Evolutionary conservation across 1,139 yeast genomes (phyloP).

Genomic region (Scheffersomyces titani): DNA sequence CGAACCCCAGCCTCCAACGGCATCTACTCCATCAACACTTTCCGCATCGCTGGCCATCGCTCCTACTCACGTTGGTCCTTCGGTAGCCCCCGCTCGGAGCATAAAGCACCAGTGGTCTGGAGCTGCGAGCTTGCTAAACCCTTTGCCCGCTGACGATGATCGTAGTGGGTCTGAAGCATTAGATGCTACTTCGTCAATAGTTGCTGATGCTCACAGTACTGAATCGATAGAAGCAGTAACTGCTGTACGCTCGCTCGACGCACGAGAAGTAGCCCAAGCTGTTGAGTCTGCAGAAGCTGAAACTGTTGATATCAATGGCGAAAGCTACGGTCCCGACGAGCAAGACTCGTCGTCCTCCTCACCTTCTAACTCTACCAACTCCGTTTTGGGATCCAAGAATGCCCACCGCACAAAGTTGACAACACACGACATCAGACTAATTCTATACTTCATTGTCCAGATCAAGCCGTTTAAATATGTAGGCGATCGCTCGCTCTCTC

Average conservation of each 20-base stretch:
- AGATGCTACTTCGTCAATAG: not conserved
- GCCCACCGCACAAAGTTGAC: conserved; percentile 28
- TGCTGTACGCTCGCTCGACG: not conserved
- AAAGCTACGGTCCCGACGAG: conserved; percentile 3
- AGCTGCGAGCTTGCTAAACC: not conserved
- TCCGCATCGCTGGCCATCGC: not conserved
- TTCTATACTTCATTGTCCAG: conserved; percentile 30
- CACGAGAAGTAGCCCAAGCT: not conserved
- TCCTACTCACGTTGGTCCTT: not conserved
- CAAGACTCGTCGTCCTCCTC: conserved; percentile 3
- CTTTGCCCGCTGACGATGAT: not conserved
- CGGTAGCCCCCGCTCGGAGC: not conserved
- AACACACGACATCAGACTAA: conserved; percentile 28
- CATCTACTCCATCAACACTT: not conserved
- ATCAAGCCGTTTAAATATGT: conserved; percentile 41
- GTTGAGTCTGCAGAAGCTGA: not conserved
- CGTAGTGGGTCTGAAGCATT: not conserved
- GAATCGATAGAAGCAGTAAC: not conserved
- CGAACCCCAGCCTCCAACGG: not conserved
- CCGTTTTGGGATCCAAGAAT: not conserved
- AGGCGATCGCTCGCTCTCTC: conserved; percentile 34
- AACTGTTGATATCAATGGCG: not conserved
- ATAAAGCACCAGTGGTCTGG: not conserved
- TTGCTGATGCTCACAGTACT: not conserved
- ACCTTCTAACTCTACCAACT: not conserved